These are phyloP conservation scores for Chrysoporthe deuterocubensis DNA, from an alignment of 2,329 filamentous ascomycete species.

Conservation along the genomic window DNA sequence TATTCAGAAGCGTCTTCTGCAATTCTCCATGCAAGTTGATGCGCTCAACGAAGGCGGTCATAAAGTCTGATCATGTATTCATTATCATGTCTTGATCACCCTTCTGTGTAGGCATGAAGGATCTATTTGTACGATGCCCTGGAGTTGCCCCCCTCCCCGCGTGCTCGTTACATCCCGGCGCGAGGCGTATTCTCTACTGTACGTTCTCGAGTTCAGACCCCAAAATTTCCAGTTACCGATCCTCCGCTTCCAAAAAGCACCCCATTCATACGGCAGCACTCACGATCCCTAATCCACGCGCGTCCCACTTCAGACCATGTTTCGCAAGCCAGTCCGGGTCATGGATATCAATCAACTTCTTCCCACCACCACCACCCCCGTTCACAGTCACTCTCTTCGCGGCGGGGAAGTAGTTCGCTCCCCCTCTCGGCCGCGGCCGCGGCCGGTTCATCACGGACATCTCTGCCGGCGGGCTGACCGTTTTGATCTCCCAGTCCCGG, in stretches of 20 bases:
- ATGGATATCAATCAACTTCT: conserved; percentile 19
- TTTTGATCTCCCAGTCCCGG: not conserved
- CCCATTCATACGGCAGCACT: conserved; percentile 10
- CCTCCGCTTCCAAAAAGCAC: too few species aligned
- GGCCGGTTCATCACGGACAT: conserved; percentile 8
- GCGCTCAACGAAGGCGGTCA: too few species aligned
- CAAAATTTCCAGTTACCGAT: not conserved
- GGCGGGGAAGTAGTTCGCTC: conserved; percentile 17
- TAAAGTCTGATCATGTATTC: too few species aligned
- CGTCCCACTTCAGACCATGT: conserved; percentile 25
- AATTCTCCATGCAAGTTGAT: too few species aligned
- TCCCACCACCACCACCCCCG: not conserved
- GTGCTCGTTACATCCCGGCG: too few species aligned
- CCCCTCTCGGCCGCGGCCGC: conserved; percentile 11
- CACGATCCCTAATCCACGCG: conserved; percentile 15
- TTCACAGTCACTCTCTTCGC: not conserved
- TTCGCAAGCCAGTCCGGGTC: conserved; percentile 22
- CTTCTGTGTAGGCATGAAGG: too few species aligned
- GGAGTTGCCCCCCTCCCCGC: too few species aligned
- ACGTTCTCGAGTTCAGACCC: not conserved
- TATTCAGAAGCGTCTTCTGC: too few species aligned
- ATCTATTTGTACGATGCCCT: too few species aligned
- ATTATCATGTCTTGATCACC: too few species aligned
- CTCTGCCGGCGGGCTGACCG: not conserved
- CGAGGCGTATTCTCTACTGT: not conserved